Evolutionary conservation across 2,329 filamentous ascomycete genomes (phyloP).

Genomic region (Botrytis sinoallii): DNA sequence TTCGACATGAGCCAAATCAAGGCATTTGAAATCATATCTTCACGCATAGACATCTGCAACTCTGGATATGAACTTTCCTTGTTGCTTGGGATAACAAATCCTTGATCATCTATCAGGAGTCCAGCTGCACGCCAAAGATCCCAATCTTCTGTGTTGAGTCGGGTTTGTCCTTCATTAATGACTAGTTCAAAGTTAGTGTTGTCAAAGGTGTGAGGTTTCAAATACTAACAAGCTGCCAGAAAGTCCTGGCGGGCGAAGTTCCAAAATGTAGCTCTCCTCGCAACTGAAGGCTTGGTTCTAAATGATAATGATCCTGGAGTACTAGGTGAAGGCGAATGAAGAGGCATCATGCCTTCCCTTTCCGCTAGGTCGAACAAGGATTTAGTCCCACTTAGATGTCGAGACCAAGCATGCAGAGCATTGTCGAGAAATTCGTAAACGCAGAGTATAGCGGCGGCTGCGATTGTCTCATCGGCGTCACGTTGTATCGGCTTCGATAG

Average conservation of each 20-base stretch:
- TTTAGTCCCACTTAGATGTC: constrained; percentile 64
- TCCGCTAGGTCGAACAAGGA: constrained; percentile 56
- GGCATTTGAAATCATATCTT: constrained; percentile 62
- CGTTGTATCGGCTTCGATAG: constrained; percentile 41
- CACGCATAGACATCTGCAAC: constrained; percentile 51
- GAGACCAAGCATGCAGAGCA: constrained; percentile 59
- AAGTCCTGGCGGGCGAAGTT: constrained; percentile 66
- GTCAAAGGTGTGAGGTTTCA: background rate
- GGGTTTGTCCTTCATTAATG: constrained; percentile 59
- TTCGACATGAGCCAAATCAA: constrained; percentile 65
- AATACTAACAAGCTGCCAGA: constrained; percentile 54
- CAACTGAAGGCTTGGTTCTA: constrained; percentile 47
- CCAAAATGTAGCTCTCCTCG: constrained; percentile 61
- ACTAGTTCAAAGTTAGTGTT: constrained; percentile 36
- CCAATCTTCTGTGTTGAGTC: constrained; percentile 60
- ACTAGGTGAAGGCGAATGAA: constrained; percentile 43
- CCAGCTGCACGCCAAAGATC: constrained; percentile 62
- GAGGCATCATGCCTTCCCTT: constrained; percentile 45
- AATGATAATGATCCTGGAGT: constrained; percentile 34
- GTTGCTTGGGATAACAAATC: constrained; percentile 49
- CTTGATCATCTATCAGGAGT: constrained; percentile 53
- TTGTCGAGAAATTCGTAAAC: constrained; percentile 67
- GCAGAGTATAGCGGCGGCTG: constrained; percentile 63
- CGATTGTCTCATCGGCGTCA: constrained; percentile 57
- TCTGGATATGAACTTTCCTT: constrained; percentile 40